phyloP scores from a whole-genome alignment of 768 basidiomycete genomes.

The Hygrophorus pudorinus region DNA sequence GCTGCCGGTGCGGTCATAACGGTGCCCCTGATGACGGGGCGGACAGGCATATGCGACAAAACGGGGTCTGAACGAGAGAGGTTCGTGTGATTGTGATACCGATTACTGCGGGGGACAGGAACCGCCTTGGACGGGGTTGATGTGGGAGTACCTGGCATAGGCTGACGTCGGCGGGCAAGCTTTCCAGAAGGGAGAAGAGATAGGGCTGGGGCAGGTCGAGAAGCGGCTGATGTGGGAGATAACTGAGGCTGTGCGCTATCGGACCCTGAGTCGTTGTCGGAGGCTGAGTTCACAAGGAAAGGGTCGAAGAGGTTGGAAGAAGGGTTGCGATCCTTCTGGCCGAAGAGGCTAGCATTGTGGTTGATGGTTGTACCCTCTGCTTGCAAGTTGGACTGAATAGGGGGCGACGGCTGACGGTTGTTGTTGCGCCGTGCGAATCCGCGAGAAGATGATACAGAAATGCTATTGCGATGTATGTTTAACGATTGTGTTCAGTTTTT shows the following conservation, averaged over 20 bases:
- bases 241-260: background rate
- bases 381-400: conserved; percentile 47
- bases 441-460: conserved; percentile 32
- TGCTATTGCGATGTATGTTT: too few species aligned
- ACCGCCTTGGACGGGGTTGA: conserved; percentile 23
- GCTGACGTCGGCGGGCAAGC: conserved; percentile 48
- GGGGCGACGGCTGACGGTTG: conserved; percentile 56
- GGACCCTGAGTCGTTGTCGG: conserved; percentile 4
- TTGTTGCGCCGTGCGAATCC: conserved; percentile 36
- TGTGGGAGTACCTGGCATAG: conserved; percentile 9
- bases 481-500: too few species aligned
- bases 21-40: conserved; percentile 21
- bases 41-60: conserved; percentile 24
- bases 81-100: conserved; percentile 8
- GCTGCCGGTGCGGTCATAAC: conserved; percentile 10
- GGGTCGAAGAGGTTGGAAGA: conserved; percentile 42
- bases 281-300: conserved; percentile 21
- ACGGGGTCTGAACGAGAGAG: conserved; percentile 46
- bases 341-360: background rate
- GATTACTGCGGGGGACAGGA: conserved; percentile 30
- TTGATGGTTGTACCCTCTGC: conserved; percentile 44
- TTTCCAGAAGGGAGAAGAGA: conserved; percentile 42
- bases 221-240: conserved; percentile 3
- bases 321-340: conserved; percentile 9
- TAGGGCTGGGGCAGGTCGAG: conserved; percentile 30